These are phyloP conservation scores for Dalbergia cultrata DNA, from an alignment of 306 rosid species.

Conservation along the genomic window DNA sequence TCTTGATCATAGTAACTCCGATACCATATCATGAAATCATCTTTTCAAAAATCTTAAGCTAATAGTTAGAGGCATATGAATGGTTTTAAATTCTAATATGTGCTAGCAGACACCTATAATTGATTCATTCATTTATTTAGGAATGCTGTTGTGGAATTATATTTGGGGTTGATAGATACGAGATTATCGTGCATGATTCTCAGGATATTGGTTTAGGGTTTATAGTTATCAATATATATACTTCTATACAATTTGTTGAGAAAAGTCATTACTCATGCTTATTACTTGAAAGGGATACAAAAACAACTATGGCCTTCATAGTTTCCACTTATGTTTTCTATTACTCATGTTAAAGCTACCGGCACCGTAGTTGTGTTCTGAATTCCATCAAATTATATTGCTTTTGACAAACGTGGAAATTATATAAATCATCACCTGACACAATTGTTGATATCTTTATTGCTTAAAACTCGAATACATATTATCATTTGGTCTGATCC, in stretches of 20 bases:
- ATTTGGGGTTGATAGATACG: neutral
- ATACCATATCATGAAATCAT: no score
- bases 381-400: constrained; percentile 9
- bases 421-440: constrained; percentile 33
- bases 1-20: no score
- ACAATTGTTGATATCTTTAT: constrained; percentile 53
- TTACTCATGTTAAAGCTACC: constrained; percentile 18
- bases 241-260: constrained; percentile 2
- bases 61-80: no score
- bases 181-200: constrained; percentile 4
- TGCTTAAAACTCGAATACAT: constrained; percentile 58
- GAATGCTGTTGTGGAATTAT: neutral
- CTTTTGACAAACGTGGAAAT: constrained; percentile 37
- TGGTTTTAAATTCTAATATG: no score
- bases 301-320: constrained; percentile 25
- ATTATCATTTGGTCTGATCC: constrained; percentile 47
- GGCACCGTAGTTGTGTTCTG: constrained; percentile 16
- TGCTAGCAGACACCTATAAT: neutral
- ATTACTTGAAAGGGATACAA: constrained; percentile 7
- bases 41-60: no score
- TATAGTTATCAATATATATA: neutral
- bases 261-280: constrained; percentile 19
- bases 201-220: constrained; percentile 11
- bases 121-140: neutral
- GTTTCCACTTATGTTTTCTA: neutral